A percentile compares a stretch with the other conserved stretches of the same genome.
Conservation (phyloP, 1,284 basidiomycete species). For the Fistulina hepatica region DNA sequence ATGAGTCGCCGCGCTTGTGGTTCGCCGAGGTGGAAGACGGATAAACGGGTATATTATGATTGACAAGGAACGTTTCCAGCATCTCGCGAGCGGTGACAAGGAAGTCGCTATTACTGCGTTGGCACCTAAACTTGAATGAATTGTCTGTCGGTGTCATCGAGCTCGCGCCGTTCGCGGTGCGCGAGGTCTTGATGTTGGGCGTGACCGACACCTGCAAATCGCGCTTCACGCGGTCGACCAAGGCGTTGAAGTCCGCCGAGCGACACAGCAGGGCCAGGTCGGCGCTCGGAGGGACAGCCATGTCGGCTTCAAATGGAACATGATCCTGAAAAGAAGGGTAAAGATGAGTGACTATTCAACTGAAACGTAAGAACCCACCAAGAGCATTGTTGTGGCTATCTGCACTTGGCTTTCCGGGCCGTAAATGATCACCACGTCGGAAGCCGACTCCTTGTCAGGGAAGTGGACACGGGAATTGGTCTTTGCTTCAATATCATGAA, state of each 20-base stretch:
- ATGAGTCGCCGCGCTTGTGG: constrained; percentile 82
- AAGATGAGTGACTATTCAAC: constrained; percentile 5
- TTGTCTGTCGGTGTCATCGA: constrained; percentile 58
- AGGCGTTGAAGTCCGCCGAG: constrained; percentile 71
- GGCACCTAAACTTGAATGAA: constrained; percentile 92
- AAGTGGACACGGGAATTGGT: constrained; percentile 92
- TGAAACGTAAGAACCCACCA: constrained; percentile 40
- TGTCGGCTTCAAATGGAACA: constrained; percentile 95
- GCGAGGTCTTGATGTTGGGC: constrained; percentile 54
- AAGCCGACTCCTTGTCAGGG: constrained; percentile 91
- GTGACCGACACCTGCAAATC: constrained; percentile 87
- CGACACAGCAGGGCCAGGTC: constrained; percentile 69
- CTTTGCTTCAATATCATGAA: constrained; percentile 94
- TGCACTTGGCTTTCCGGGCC: constrained; percentile 96
- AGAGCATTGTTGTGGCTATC: constrained; percentile 91
- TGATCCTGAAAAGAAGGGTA: constrained; percentile 56
- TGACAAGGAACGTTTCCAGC: constrained; percentile 85
- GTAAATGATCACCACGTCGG: constrained; percentile 86
- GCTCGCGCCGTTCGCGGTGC: constrained; percentile 25
- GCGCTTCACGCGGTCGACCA: constrained; percentile 85
- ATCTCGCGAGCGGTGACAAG: constrained; percentile 82
- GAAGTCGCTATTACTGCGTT: constrained; percentile 89
- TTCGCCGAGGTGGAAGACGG: constrained; percentile 62
- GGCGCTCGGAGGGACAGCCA: constrained; percentile 76
- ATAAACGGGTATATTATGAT: constrained; percentile 73